These are phyloP conservation scores for Sextonia rubra DNA, from an alignment of 164 flowering plant species.

Conservation along the genomic window DNA sequence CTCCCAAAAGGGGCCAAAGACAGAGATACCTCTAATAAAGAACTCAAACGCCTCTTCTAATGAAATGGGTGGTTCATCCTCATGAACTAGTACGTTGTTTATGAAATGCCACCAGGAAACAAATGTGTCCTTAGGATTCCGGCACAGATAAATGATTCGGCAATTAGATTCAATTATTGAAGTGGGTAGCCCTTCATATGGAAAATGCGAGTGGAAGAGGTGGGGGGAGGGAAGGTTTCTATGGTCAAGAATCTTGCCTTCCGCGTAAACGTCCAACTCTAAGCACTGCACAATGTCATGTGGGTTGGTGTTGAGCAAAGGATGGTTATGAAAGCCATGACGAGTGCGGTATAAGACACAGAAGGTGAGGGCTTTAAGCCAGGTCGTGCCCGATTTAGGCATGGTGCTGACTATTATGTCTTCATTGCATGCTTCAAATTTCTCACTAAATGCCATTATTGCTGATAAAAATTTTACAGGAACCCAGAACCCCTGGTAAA, in stretches of 20 bases:
- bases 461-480: neutral
- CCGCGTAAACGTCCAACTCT: neutral
- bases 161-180: neutral
- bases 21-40: neutral
- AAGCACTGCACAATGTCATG: conserved; percentile 1
- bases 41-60: conserved; percentile 7
- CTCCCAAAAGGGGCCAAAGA: conserved; percentile 3
- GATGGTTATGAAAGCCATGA: neutral
- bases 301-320: conserved; percentile 1
- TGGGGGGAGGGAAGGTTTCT: neutral
- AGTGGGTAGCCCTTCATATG: neutral
- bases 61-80: neutral
- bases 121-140: conserved; percentile 11
- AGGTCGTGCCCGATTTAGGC: conserved; percentile 3
- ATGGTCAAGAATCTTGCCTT: neutral
- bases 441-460: neutral
- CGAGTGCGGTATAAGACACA: neutral
- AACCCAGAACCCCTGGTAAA: conserved; percentile 6
- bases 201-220: conserved; percentile 1
- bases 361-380: conserved; percentile 2
- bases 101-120: conserved; percentile 10
- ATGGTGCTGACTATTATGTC: neutral
- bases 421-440: neutral
- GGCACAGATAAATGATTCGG: conserved; percentile 5
- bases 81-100: neutral